Base-by-base conservation (phyloP, 495 filamentous ascomycete genomes). In the Aspergillus wentii region DNA sequence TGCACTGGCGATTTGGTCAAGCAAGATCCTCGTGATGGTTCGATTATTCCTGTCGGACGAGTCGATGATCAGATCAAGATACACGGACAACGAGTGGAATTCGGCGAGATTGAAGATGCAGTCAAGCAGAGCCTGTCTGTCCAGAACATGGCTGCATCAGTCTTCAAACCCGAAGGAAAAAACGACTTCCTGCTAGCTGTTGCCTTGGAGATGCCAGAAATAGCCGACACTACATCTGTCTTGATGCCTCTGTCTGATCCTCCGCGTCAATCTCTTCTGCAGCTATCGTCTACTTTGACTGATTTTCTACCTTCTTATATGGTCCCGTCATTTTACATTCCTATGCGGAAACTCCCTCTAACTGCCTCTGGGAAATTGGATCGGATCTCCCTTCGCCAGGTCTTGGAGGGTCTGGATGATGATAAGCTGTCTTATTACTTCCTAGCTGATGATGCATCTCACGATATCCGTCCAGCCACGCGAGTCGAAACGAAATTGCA, bases 1-100 rank as follows among this genome's bases (percentile, higher is more conserved):
- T 76, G 73, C 46, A 79, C 76, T 1, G 76, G 77, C 4, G 76
- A 80, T 52, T 49, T 79, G 0, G 75, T 78, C 1, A 56, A 56
- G 11, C 76, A 79, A 29, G 31, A n/a, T n/a, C n/a, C 28, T 2
- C 32, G 36, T 17, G 65, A 71, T 19, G 70, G 73, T 5, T 57
- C 57, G 1, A 50, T 79, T 14, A 42, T 62, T 15, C 78, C 75
- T 49, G 58, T 78, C 3, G 71, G 72, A 4, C 62, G 77, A 10
- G 68, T 69, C 30, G 77, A 81, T 38, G 66, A 66, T 9, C 74
- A 78, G 44, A 69, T 75, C 7, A 81, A 81, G 50, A 48, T 53
- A 21, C 61, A 54, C 38, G 67, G 54, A 11, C 59, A 61, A 18
- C 62, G 62, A 3, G 56, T 74, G 11, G 68, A 66, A 17, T 43